Percentiles rank a stretch among this genome's conserved stretches.
Conservation (phyloP, 2,329 filamentous ascomycete genomes). For the Colletotrichum sp. region DNA sequence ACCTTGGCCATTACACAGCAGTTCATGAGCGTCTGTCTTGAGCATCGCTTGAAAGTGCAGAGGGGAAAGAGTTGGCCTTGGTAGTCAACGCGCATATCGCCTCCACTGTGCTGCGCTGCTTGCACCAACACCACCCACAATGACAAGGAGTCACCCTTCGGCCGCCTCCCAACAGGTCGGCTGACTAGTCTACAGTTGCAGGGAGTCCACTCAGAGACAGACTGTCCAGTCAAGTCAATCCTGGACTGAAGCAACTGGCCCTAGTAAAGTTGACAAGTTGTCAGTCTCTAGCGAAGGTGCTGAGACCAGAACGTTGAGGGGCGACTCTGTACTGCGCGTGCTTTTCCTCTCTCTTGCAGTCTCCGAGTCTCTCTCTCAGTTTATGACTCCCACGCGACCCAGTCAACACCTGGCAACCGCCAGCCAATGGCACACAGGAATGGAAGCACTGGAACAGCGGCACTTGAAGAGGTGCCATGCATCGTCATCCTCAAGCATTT, state of each 20-base stretch:
- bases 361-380: background rate
- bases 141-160: background rate
- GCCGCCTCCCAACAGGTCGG: background rate
- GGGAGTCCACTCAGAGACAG: background rate
- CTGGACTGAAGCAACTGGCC: background rate
- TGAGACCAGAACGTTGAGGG: background rate
- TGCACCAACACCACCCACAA: background rate
- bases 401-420: constrained; percentile 5
- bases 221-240: background rate
- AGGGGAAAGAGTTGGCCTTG: background rate
- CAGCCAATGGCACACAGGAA: background rate
- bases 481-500: background rate
- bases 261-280: background rate
- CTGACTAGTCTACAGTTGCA: background rate
- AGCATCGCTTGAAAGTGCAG: background rate
- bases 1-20: background rate
- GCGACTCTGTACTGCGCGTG: background rate
- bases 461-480: background rate
- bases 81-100: background rate
- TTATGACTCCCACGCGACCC: background rate
- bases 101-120: background rate
- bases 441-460: background rate
- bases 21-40: background rate
- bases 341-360: background rate
- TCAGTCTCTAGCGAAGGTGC: background rate